Conservation (phyloP, 306 rosid species). For the Quillaja saponaria region DNA sequence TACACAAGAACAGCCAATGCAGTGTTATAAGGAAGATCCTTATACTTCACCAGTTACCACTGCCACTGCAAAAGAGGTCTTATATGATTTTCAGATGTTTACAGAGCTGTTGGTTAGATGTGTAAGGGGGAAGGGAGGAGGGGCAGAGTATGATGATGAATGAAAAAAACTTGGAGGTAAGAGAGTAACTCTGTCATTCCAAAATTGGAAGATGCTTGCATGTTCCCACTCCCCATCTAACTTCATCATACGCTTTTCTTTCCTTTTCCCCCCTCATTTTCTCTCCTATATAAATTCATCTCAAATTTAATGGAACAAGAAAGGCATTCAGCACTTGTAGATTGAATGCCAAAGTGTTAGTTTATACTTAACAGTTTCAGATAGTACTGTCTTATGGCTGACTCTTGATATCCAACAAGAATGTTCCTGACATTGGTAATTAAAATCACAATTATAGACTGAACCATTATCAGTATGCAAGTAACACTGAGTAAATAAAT, state of each 20-base stretch:
- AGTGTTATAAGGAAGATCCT: constrained; percentile 15
- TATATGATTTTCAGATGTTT: not conserved
- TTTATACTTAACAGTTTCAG: not conserved
- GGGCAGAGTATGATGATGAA: no score
- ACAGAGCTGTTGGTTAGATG: not conserved
- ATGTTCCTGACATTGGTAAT: not conserved
- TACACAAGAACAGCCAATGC: constrained; percentile 28
- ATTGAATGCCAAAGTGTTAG: no score
- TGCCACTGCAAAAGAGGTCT: constrained; percentile 13
- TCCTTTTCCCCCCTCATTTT: no score
- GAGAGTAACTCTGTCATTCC: no score
- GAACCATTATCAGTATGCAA: constrained; percentile 18
- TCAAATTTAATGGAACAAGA: no score
- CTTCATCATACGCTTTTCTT: no score
- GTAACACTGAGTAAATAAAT: constrained; percentile 1
- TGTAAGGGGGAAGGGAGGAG: no score
- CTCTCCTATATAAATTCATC: no score
- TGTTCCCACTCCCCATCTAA: no score
- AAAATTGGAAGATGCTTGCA: no score
- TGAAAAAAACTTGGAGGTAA: no score
- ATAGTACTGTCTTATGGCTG: constrained; percentile 11
- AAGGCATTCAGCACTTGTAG: no score
- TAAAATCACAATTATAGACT: constrained; percentile 15
- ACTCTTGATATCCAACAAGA: not conserved
- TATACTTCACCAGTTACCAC: constrained; percentile 19